Conservation (phyloP, 2,329 filamentous ascomycete species). For the Aspergillus sp. region DNA sequence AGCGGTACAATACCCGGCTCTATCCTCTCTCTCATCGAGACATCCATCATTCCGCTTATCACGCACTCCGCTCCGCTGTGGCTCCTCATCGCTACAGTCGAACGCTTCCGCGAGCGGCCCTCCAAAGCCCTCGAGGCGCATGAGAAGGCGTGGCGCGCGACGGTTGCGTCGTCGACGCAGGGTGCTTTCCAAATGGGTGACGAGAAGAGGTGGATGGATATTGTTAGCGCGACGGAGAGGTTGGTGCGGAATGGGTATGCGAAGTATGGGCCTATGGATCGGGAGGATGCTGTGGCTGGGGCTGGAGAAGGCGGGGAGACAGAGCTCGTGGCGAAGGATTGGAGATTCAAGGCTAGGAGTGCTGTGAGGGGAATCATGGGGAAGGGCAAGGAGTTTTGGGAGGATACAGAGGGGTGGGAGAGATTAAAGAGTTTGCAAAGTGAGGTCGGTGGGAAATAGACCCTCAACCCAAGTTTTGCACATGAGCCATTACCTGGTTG, state of each 20-base stretch:
- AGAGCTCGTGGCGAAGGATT: conserved; percentile 73
- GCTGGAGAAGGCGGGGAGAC: conserved; percentile 49
- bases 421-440: conserved; percentile 43
- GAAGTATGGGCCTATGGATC: conserved; percentile 69
- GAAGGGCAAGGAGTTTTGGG: conserved; percentile 80
- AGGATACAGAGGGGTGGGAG: conserved; percentile 61
- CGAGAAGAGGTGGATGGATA: conserved; percentile 68
- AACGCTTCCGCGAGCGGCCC: conserved; percentile 74
- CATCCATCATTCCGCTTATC: conserved; percentile 77
- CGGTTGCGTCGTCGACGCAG: conserved; percentile 52
- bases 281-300: conserved; percentile 57
- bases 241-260: conserved; percentile 78
- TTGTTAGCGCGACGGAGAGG: conserved; percentile 79
- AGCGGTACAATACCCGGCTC: conserved; percentile 57
- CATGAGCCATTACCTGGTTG: neutral
- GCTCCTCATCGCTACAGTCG: conserved; percentile 72
- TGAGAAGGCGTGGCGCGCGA: conserved; percentile 86
- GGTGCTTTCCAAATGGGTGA: conserved; percentile 58
- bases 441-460: conserved; percentile 36
- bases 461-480: neutral
- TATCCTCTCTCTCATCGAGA: conserved; percentile 74
- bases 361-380: conserved; percentile 83
- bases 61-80: conserved; percentile 79
- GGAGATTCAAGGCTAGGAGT: conserved; percentile 86
- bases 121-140: conserved; percentile 76